These are phyloP conservation scores for Orychophragmus violaceus DNA, from an alignment of 345 rosid genomes.

Conservation along the genomic window DNA sequence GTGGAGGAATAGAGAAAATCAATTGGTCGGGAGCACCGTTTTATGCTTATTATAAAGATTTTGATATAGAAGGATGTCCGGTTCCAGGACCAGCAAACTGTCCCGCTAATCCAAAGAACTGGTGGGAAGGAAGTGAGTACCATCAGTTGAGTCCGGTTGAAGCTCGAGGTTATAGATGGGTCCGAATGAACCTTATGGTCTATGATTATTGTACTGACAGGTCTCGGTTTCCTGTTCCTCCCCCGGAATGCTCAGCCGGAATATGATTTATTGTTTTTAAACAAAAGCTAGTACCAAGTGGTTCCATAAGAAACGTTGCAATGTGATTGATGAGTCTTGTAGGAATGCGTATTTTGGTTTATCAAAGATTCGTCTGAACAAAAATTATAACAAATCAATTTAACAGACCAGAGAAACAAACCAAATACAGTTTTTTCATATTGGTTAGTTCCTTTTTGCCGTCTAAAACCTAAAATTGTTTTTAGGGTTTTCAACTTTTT, in stretches of 20 bases:
- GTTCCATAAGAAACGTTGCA: not conserved
- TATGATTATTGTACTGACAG: slow-evolving; percentile 79
- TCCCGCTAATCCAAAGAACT: slow-evolving; percentile 48
- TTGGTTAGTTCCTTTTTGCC: not conserved
- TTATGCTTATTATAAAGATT: slow-evolving; percentile 73
- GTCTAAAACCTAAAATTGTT: not conserved
- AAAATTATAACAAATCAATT: not conserved
- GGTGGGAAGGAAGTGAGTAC: slow-evolving; percentile 72
- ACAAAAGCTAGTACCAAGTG: not conserved
- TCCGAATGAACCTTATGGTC: slow-evolving; percentile 83
- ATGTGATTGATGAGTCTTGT: not conserved
- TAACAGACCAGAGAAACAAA: too few species aligned
- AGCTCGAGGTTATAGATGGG: slow-evolving; percentile 82
- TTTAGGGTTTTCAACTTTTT: not conserved
- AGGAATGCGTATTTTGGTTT: not conserved
- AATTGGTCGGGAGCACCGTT: slow-evolving; percentile 88
- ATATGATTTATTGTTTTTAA: slow-evolving; percentile 26
- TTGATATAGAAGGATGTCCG: slow-evolving; percentile 82
- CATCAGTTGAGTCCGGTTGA: slow-evolving; percentile 54
- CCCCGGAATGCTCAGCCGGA: slow-evolving; percentile 74
- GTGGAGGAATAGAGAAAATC: slow-evolving; percentile 87
- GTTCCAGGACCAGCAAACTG: slow-evolving; percentile 69
- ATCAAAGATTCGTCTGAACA: not conserved
- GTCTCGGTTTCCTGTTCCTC: slow-evolving; percentile 65
- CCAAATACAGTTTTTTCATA: too few species aligned